These are phyloP conservation scores for Aspergillus terreus DNA, from an alignment of 2,329 filamentous ascomycete genomes.

Conservation along the genomic window DNA sequence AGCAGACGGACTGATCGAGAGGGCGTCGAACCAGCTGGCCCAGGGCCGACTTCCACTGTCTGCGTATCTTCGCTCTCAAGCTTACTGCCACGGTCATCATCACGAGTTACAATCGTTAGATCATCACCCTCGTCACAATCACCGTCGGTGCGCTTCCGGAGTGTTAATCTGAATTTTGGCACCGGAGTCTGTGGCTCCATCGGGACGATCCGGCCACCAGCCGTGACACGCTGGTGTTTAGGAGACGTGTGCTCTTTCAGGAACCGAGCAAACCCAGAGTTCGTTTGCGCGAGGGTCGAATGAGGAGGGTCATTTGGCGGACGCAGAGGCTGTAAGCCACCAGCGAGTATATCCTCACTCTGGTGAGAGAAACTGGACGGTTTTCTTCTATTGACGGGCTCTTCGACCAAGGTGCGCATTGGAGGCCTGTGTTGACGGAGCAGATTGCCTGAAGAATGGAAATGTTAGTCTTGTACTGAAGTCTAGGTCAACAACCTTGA, in stretches of 20 bases:
- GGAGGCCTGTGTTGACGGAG: slow-evolving; percentile 17
- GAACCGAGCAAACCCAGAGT: slow-evolving; percentile 45
- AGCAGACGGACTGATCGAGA: neutral
- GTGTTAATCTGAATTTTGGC: slow-evolving; percentile 33
- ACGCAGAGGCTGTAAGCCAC: slow-evolving; percentile 19
- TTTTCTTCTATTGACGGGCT: slow-evolving; percentile 21
- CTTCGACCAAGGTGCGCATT: slow-evolving; percentile 23
- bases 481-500: neutral
- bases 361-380: slow-evolving; percentile 19
- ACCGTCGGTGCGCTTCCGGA: slow-evolving; percentile 11
- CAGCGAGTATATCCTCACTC: slow-evolving; percentile 12
- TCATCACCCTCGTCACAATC: neutral
- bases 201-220: slow-evolving; percentile 48
- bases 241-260: slow-evolving; percentile 47
- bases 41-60: neutral
- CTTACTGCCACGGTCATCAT: neutral
- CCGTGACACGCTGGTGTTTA: slow-evolving; percentile 48
- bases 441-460: slow-evolving; percentile 19
- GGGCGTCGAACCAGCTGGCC: neutral
- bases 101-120: neutral
- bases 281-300: slow-evolving; percentile 28
- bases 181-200: slow-evolving; percentile 35
- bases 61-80: neutral
- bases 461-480: neutral
- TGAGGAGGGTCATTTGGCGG: slow-evolving; percentile 33